phyloP scores from a whole-genome alignment of 31 red algal genomes.

The Endocladia muricata region DNA sequence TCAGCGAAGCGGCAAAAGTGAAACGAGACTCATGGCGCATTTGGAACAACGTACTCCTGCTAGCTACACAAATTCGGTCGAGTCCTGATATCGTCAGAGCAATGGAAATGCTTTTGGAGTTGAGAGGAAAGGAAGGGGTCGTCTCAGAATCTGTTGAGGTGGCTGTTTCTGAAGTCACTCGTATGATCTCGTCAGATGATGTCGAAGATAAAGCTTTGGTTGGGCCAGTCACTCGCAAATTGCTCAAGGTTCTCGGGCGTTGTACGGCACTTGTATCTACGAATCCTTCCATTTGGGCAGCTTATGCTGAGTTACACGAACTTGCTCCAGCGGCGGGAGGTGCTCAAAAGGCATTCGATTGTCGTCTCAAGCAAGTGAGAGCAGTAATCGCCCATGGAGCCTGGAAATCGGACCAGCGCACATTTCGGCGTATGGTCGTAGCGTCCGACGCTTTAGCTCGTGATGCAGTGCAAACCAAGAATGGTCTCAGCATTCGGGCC shows the following conservation, averaged over 20 bases:
- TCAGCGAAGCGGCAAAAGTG: slow-evolving; percentile 66
- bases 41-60: slow-evolving; percentile 74
- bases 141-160: slow-evolving; percentile 33
- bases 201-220: slow-evolving; percentile 41
- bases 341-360: slow-evolving; percentile 35
- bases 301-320: slow-evolving; percentile 75
- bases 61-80: slow-evolving; percentile 40
- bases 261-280: slow-evolving; percentile 75
- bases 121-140: slow-evolving; percentile 65
- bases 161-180: slow-evolving; percentile 69
- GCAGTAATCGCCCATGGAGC: slow-evolving; percentile 36
- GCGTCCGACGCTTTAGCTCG: slow-evolving; percentile 44
- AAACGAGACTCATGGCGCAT: slow-evolving; percentile 75
- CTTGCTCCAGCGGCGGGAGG: slow-evolving; percentile 22
- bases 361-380: slow-evolving; percentile 57
- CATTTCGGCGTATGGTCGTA: slow-evolving; percentile 44
- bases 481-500: slow-evolving; percentile 30
- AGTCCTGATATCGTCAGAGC: slow-evolving; percentile 40
- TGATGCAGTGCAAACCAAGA: slow-evolving; percentile 36
- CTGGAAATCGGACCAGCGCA: slow-evolving; percentile 44
- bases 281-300: slow-evolving; percentile 77
- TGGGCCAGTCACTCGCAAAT: slow-evolving; percentile 36
- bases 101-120: slow-evolving; percentile 62
- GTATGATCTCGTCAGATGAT: slow-evolving; percentile 34
- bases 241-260: slow-evolving; percentile 65